These are phyloP conservation scores for Sarcodon sp. DNA, from an alignment of 768 basidiomycete species.

Conservation along the genomic window DNA sequence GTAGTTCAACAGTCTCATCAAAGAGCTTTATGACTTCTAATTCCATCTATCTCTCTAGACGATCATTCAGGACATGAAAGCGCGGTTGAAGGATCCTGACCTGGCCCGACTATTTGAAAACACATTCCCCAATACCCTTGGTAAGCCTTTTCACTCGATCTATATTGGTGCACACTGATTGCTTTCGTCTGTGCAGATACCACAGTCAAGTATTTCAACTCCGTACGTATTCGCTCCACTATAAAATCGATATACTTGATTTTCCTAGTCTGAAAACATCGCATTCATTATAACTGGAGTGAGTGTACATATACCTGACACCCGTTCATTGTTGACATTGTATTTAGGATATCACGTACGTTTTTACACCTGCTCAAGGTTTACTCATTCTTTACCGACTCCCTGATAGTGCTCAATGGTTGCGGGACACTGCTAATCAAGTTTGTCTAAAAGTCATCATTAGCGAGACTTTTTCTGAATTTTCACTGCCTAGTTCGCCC, in stretches of 20 bases:
- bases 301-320: conserved; percentile 8
- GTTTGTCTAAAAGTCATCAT: conserved; percentile 19
- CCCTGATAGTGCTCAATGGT: conserved; percentile 58
- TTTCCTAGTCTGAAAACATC: conserved; percentile 43
- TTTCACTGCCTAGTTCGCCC: conserved; percentile 39
- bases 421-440: conserved; percentile 74
- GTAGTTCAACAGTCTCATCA: conserved; percentile 17
- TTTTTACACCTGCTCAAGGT: conserved; percentile 4
- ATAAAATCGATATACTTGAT: background rate
- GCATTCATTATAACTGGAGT: conserved; percentile 78
- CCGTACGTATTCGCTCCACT: conserved; percentile 21
- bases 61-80: conserved; percentile 66
- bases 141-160: conserved; percentile 20
- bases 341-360: conserved; percentile 63
- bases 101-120: conserved; percentile 72
- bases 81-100: conserved; percentile 62
- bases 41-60: conserved; percentile 24
- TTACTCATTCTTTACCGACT: conserved; percentile 4
- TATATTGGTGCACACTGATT: background rate
- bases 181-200: conserved; percentile 37
- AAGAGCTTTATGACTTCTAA: background rate
- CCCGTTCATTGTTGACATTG: background rate
- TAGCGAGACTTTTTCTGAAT: background rate
- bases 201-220: conserved; percentile 64
- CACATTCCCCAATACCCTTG: conserved; percentile 72